Evolutionary conservation across 352 stramenopile species (phyloP).

Genomic region (Globisporangium mamillatum): DNA sequence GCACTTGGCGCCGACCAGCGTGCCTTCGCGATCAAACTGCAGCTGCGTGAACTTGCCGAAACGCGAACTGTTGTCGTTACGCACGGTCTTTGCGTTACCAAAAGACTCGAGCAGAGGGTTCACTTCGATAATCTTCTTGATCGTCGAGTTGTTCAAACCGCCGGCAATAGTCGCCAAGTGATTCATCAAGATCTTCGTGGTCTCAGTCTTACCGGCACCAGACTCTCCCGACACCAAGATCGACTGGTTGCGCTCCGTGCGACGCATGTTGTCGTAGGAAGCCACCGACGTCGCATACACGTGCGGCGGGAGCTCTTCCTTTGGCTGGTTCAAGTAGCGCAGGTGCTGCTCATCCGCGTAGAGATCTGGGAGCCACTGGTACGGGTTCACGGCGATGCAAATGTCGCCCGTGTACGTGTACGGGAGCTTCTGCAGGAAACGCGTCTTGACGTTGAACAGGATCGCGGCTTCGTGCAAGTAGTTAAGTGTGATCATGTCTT

Average conservation of each 20-base stretch:
- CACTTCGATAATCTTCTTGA: slow-evolving; percentile 95
- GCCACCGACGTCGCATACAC: slow-evolving; percentile 79
- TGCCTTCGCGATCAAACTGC: slow-evolving; percentile 83
- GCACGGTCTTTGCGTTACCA: slow-evolving; percentile 96
- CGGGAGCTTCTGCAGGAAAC: slow-evolving; percentile 80
- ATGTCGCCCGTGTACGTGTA: slow-evolving; percentile 98
- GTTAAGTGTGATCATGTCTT: slow-evolving; percentile 87
- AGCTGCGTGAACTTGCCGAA: slow-evolving; percentile 98
- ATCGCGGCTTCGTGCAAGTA: slow-evolving; percentile 91
- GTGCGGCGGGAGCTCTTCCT: slow-evolving; percentile 77
- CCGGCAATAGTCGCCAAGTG: slow-evolving; percentile 79
- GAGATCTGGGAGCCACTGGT: slow-evolving; percentile 88
- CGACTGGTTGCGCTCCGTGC: slow-evolving; percentile 71
- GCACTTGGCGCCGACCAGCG: slow-evolving; percentile 91
- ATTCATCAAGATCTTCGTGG: slow-evolving; percentile 92
- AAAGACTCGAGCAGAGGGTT: slow-evolving; percentile 99
- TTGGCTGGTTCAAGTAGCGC: slow-evolving; percentile 71
- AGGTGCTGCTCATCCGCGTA: slow-evolving; percentile 80
- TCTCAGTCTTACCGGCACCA: slow-evolving; percentile 93
- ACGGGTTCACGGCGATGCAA: slow-evolving; percentile 97
- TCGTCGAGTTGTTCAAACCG: slow-evolving; percentile 89
- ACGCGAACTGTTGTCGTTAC: slow-evolving; percentile 96
- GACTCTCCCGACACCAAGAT: slow-evolving; percentile 87
- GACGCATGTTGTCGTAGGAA: slow-evolving; percentile 77
- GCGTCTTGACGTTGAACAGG: slow-evolving; percentile 85